Percentiles rank a stretch among this genome's conserved stretches.
These are phyloP conservation scores for Chenopodium album DNA, from an alignment of 148 eudicot species.

Conservation along the genomic window DNA sequence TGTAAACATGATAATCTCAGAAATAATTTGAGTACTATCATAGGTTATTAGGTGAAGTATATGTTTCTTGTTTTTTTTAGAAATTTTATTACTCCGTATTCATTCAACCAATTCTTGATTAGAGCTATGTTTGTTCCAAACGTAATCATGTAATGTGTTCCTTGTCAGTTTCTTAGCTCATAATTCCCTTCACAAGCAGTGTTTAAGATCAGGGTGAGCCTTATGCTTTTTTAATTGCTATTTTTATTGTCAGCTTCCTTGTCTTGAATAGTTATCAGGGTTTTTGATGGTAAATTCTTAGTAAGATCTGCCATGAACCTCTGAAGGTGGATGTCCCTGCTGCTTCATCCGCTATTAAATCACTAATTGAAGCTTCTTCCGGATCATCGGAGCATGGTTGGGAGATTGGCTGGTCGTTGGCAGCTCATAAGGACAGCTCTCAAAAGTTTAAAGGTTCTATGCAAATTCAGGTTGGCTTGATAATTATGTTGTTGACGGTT, in stretches of 20 bases:
- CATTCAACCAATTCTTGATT: neutral
- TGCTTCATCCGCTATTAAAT: conserved; percentile 62
- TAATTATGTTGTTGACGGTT: neutral
- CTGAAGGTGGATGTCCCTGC: conserved; percentile 75
- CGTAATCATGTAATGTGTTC: neutral
- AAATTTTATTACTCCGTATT: neutral
- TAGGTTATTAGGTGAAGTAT: neutral
- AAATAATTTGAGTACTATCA: neutral
- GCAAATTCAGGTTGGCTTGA: conserved; percentile 46
- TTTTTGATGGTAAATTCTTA: conserved; percentile 24
- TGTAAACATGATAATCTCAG: neutral
- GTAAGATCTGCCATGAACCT: conserved; percentile 24
- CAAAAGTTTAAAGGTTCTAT: conserved; percentile 30
- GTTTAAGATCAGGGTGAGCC: neutral
- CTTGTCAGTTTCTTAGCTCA: neutral
- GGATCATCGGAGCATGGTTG: conserved; percentile 64
- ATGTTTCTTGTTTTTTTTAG: neutral
- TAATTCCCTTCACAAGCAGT: neutral
- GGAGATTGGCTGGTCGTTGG: conserved; percentile 99
- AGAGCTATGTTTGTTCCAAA: neutral
- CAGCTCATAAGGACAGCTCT: conserved; percentile 47
- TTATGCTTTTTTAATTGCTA: conserved; percentile 4
- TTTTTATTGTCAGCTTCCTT: conserved; percentile 14
- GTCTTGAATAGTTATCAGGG: conserved; percentile 9
- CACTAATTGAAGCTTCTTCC: conserved; percentile 70